A percentile compares a stretch with the other conserved stretches of the same genome.
Evolutionary conservation across 768 basidiomycete genomes (phyloP).

Genomic region (Baorangia bicolor): DNA sequence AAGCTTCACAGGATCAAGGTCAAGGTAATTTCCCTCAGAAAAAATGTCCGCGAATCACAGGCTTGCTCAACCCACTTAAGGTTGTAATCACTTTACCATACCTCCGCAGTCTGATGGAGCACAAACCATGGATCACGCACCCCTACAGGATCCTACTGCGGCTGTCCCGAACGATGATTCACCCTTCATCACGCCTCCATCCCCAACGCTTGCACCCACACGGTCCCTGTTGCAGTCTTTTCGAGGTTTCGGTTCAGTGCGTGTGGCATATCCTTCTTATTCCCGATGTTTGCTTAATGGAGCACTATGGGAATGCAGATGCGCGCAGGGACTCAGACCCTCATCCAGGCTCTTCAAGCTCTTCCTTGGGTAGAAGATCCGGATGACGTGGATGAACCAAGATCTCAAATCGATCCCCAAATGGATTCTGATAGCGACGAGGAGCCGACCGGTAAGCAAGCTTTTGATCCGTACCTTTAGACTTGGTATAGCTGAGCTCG

Average conservation of each 20-base stretch:
- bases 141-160: conserved; percentile 6
- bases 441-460: conserved; percentile 40
- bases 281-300: not conserved
- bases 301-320: conserved; percentile 47
- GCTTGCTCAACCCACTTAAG: conserved; percentile 16
- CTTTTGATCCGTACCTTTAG: conserved; percentile 10
- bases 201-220: conserved; percentile 49
- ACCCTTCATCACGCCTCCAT: conserved; percentile 73
- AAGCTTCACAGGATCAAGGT: conserved; percentile 21
- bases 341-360: conserved; percentile 86
- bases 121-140: conserved; percentile 3
- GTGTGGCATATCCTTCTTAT: conserved; percentile 25
- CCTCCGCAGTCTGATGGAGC: conserved; percentile 23
- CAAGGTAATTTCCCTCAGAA: conserved; percentile 33
- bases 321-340: conserved; percentile 83
- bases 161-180: conserved; percentile 45
- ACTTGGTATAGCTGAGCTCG: not conserved
- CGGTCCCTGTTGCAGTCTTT: conserved; percentile 54
- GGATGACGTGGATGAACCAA: conserved; percentile 66
- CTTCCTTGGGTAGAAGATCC: conserved; percentile 72
- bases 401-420: conserved; percentile 40
- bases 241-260: conserved; percentile 69
- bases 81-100: conserved; percentile 4
- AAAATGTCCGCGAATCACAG: conserved; percentile 6
- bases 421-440: conserved; percentile 65